Base-by-base conservation (phyloP, 306 rosid species). In the Mucuna pruriens region DNA sequence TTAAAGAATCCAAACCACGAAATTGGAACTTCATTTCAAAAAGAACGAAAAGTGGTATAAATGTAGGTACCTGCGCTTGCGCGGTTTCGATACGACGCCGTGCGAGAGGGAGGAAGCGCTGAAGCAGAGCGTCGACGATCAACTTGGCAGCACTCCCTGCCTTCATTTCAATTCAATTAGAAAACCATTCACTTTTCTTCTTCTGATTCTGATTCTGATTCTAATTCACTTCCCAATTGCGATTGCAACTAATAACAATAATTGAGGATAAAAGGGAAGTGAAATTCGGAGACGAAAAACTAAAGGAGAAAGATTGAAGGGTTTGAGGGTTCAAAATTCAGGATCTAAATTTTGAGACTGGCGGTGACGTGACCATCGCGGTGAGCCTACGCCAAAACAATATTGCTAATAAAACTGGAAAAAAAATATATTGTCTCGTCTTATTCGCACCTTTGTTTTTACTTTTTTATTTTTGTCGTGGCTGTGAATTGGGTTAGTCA, bases 41-140 rank as follows among this genome's bases (percentile, higher is more conserved):
- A 52, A 7, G 16, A 23, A 3, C 2, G 13, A 54, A 29, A 20
- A 58, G 44, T 0, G 46, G 20, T 5, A 0, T 19, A 0, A 12
- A 60, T 12, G 26, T 58, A 2, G 1, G 26, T 17, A 83, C 98
- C 97, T 96, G 99, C 2, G 98, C 99, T 90, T 96, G 99, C 52
- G 99, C 97, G 52, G 99, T 96, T 88, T 96, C 98, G 17, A 96
- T 96, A 82, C 98, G 98, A 65, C 99, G 98, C 38, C 99, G 96
- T 39, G 99, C 97, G 60, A 96, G 97, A 1, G 98, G 99, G 67
- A 96, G 99, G 81, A 96, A 96, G 74, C 99, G 94, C 91, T 96
- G 99, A 73, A 93, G 98, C 75, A 96, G 86, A 58, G 98, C 99
- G 83, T 96, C 99, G 25, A 96, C 99, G 74, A 96, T 96, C 80